Percentiles rank a stretch among this genome's conserved stretches.
Conservation (phyloP, 768 basidiomycete species). For the Sutorius australiensis region DNA sequence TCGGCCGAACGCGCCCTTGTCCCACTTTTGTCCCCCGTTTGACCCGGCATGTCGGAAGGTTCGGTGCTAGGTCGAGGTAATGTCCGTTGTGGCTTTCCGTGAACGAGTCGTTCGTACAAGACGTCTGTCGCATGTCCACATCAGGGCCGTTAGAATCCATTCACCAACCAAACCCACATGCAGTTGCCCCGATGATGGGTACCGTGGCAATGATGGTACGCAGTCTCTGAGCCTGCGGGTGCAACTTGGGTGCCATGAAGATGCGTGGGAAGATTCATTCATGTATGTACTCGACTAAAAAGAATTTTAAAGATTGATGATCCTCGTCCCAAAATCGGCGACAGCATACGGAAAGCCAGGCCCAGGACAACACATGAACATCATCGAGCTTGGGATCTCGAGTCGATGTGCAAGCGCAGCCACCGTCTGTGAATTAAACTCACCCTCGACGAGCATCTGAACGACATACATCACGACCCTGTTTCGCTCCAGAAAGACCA, state of each 20-base stretch:
- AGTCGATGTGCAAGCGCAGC: constrained; percentile 48
- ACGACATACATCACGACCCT: neutral
- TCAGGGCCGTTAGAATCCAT: constrained; percentile 5
- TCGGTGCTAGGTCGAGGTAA: constrained; percentile 24
- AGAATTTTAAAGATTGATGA: constrained; percentile 32
- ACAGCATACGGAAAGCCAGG: constrained; percentile 38
- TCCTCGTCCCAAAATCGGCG: constrained; percentile 50
- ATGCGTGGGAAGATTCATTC: neutral
- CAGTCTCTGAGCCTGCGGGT: constrained; percentile 43
- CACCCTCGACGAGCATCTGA: constrained; percentile 44
- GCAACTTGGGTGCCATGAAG: constrained; percentile 33
- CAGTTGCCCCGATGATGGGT: constrained; percentile 62
- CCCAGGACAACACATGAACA: constrained; percentile 64
- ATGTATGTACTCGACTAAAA: too few relatives aligned
- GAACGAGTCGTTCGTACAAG: constrained; percentile 59
- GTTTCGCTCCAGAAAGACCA: neutral
- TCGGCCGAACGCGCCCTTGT: constrained; percentile 3
- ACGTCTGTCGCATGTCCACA: constrained; percentile 42
- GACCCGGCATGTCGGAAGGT: constrained; percentile 2
- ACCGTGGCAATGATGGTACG: constrained; percentile 58
- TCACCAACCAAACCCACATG: constrained; percentile 41
- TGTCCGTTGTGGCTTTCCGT: constrained; percentile 46
- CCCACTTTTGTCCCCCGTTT: constrained; percentile 19
- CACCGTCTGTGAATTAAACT: constrained; percentile 44
- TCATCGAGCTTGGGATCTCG: constrained; percentile 48